Percentiles rank a stretch among this genome's conserved stretches.
Evolutionary conservation across 1,284 basidiomycete species (phyloP).

Genomic region (Sphagnurus paluster): DNA sequence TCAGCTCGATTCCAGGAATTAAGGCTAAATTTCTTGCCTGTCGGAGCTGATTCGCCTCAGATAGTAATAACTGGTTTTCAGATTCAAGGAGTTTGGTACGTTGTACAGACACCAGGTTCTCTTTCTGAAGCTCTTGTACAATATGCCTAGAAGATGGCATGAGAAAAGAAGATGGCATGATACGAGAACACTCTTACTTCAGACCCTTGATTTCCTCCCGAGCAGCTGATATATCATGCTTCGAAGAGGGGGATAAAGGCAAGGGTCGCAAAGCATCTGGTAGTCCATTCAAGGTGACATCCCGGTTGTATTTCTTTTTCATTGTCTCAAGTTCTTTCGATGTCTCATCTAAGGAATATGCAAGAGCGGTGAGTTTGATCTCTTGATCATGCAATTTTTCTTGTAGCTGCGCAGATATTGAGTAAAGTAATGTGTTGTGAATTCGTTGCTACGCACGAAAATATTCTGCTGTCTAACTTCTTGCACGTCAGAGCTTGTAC

Average conservation of each 20-base stretch:
- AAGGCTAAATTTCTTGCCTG: conserved; percentile 45
- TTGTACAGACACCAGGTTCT: conserved; percentile 66
- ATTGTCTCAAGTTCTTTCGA: conserved; percentile 53
- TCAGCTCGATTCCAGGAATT: background rate
- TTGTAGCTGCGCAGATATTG: conserved; percentile 19
- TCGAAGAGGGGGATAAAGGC: conserved; percentile 39
- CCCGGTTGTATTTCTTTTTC: conserved; percentile 49
- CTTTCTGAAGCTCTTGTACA: conserved; percentile 84
- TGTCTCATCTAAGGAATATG: conserved; percentile 45
- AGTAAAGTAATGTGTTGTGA: background rate
- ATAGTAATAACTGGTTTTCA: conserved; percentile 73
- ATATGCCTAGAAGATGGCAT: conserved; percentile 62
- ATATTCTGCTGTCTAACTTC: conserved; percentile 17
- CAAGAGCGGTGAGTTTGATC: conserved; percentile 42
- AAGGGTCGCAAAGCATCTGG: conserved; percentile 26
- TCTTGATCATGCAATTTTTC: conserved; percentile 31
- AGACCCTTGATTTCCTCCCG: conserved; percentile 74
- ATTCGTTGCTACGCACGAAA: conserved; percentile 10
- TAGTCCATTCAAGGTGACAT: conserved; percentile 45
- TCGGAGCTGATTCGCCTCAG: conserved; percentile 78
- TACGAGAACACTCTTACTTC: conserved; percentile 49
- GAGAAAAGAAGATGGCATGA: conserved; percentile 1
- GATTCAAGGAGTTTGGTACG: conserved; percentile 71
- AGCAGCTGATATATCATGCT: conserved; percentile 49
- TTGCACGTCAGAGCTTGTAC: background rate